Conservation (phyloP, 768 basidiomycete genomes). For the Termitomyces sp. region DNA sequence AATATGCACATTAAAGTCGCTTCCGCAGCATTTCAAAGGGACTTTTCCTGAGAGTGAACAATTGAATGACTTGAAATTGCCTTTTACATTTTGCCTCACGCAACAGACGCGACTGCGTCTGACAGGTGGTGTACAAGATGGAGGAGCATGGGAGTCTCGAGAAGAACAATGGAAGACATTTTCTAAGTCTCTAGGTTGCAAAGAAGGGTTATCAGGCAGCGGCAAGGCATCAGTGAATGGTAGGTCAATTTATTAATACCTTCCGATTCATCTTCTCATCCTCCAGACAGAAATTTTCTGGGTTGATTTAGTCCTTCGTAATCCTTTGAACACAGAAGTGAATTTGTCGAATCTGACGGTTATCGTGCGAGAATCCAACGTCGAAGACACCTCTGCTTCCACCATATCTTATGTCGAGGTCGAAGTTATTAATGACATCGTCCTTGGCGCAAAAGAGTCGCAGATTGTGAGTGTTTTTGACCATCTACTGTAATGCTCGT, state of each 20-base stretch:
- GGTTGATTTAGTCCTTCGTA: slow-evolving; percentile 64
- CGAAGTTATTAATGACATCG: slow-evolving; percentile 56
- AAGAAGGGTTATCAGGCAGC: slow-evolving; percentile 45
- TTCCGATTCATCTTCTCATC: slow-evolving; percentile 1
- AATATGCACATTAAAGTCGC: not conserved
- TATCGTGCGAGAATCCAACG: slow-evolving; percentile 35
- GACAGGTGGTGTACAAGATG: slow-evolving; percentile 40
- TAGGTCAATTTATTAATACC: slow-evolving; percentile 23
- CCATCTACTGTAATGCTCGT: not conserved
- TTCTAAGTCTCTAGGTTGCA: slow-evolving; percentile 48
- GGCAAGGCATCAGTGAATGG: slow-evolving; percentile 63
- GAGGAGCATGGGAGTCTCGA: slow-evolving; percentile 54
- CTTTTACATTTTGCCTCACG: slow-evolving; percentile 60
- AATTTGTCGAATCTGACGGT: slow-evolving; percentile 59
- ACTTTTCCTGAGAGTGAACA: slow-evolving; percentile 42
- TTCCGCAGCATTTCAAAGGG: slow-evolving; percentile 63
- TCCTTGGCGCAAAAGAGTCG: slow-evolving; percentile 56
- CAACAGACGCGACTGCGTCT: slow-evolving; percentile 55
- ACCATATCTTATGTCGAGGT: slow-evolving; percentile 42
- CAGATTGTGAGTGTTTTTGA: slow-evolving; percentile 44
- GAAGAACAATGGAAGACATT: slow-evolving; percentile 63
- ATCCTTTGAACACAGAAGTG: slow-evolving; percentile 74
- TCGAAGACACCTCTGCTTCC: slow-evolving; percentile 23
- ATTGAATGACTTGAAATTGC: slow-evolving; percentile 47
- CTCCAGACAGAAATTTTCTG: slow-evolving; percentile 59